Evolutionary conservation across 1,284 basidiomycete species (phyloP), one percentile per base, ranked within the genome.

Genomic region (Puccinia polysora): DNA sequence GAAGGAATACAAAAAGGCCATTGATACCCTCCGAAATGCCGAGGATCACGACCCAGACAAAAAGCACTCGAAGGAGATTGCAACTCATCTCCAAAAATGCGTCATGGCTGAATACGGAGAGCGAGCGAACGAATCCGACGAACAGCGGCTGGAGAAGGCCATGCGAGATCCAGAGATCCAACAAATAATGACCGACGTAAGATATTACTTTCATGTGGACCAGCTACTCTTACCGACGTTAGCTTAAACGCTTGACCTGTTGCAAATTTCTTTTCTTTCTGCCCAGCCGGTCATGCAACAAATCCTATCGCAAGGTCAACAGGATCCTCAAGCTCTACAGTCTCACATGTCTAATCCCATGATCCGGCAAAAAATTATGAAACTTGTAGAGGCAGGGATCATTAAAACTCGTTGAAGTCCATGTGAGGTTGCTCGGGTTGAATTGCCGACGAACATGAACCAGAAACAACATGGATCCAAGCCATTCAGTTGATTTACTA

Each of bases 91-190:
- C 79, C 79, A 84, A 63, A 74, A 43, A 74, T 75, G 8, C 74
- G 65, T 43, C 58, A 73, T 86, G 79, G 91, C 91, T 50, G 81
- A 95, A 67, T 89, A 87, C 79, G 83, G 83, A 58, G 87, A 97
- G 80, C 86, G 93, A 18, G 84, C 87, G 23, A 86, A 84, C 58
- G 96, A 99, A 83, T 87, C 87, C 14, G 92, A 97, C 77, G 91
- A 98, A 80, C 86, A 99, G 83, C 91, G 93, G n/a, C 83, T 97
- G 74, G 85, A 89, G 78, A 84, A 95, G 38, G 96, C 95, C 12
- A 96, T 97, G 94, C 85, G 91, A 68, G 95, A 98, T 83, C 96
- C 95, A 8, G 95, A 98, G 81, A 85, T 97, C 64, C 89, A 89
- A 73, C 87, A 80, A 76, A 83, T 84, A 75, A 83, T 84, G 82